A percentile compares a stretch with the other conserved stretches of the same genome.
Evolutionary conservation across 202 grass and related monocot species (phyloP).

Genomic region (Alloteropsis angusta): DNA sequence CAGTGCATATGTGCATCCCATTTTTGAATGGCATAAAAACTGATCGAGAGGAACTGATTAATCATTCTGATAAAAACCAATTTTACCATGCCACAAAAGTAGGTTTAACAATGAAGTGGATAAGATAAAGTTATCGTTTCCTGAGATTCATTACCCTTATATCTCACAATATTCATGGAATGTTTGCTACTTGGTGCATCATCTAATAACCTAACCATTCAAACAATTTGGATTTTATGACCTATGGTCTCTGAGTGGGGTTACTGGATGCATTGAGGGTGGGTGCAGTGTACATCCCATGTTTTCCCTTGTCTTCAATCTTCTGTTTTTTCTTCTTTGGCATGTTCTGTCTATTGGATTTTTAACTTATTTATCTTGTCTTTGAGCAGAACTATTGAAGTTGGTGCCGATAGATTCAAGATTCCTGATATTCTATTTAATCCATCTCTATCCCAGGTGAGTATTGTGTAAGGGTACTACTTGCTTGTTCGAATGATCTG

Average conservation of each 20-base stretch:
- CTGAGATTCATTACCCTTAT: neutral
- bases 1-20: neutral
- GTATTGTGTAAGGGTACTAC: conserved; percentile 10
- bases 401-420: conserved; percentile 99
- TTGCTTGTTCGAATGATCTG: conserved; percentile 6
- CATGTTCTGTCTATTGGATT: neutral
- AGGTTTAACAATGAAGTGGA: neutral
- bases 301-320: conserved; percentile 7
- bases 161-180: neutral
- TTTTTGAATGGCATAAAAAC: conserved; percentile 1
- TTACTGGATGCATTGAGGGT: neutral
- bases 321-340: conserved; percentile 7
- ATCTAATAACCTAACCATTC: neutral
- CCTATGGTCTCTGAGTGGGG: conserved; percentile 6
- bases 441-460: conserved; percentile 87
- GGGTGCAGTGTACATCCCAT: conserved; percentile 4
- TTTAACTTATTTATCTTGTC: conserved; percentile 11
- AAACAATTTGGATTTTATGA: neutral
- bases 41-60: neutral
- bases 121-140: neutral
- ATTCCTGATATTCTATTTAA: conserved; percentile 97
- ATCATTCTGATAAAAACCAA: conserved; percentile 7
- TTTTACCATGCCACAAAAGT: neutral
- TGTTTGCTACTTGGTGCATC: conserved; percentile 13
- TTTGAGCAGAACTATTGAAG: conserved; percentile 88